A percentile compares a stretch with the other conserved stretches of the same genome.
These are phyloP conservation scores for Amoebophrya sp. DNA, from an alignment of 169 alveolate genomes.

Conservation along the genomic window DNA sequence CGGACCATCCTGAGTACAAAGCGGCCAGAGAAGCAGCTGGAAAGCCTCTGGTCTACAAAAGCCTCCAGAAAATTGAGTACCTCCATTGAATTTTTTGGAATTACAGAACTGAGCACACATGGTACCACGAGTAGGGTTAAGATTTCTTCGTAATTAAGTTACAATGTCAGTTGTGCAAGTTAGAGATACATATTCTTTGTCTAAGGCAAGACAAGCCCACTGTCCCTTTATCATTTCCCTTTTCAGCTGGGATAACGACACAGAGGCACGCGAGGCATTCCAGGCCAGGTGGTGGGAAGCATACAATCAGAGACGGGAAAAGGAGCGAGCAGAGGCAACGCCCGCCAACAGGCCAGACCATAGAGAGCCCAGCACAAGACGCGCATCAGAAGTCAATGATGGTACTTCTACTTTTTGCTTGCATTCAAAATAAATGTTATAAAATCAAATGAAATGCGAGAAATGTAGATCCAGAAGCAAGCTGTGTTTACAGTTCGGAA, in stretches of 20 bases:
- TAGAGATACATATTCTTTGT: no score
- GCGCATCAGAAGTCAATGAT: background rate
- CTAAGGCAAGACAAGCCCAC: no score
- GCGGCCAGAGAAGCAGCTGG: constrained; percentile 56
- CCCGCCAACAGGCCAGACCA: background rate
- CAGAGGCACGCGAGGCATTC: background rate
- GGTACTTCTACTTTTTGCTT: background rate
- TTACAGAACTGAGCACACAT: no score
- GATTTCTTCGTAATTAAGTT: no score
- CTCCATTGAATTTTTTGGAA: no score
- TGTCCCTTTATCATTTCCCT: no score
- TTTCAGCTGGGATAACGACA: background rate
- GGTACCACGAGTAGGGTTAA: no score
- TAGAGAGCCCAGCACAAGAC: background rate
- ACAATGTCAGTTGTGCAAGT: no score
- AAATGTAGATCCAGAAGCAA: background rate
- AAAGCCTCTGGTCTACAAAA: background rate
- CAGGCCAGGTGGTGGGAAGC: background rate
- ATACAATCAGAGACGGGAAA: background rate
- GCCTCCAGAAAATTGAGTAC: background rate
- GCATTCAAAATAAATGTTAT: background rate
- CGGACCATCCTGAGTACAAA: constrained; percentile 90
- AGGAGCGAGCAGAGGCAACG: background rate
- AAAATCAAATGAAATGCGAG: background rate
- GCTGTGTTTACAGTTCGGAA: background rate